Evolutionary conservation across 2,329 filamentous ascomycete species (phyloP), one percentile per base, ranked within the genome.

Genomic region (Tolypocladium pustulatum): DNA sequence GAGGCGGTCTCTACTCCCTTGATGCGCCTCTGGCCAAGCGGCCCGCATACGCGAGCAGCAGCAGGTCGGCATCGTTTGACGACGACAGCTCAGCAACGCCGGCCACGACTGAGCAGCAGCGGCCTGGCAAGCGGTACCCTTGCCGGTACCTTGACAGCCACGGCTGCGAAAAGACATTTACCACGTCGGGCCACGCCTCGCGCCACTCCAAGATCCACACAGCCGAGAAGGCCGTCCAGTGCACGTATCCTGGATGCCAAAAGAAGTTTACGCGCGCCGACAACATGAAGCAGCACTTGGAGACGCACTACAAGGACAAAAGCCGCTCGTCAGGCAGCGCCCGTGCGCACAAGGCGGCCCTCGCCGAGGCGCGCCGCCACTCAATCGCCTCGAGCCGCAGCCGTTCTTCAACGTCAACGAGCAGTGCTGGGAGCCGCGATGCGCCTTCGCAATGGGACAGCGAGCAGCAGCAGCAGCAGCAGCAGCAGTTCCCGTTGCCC

Each of bases 251-350:
- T 0, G 87, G 87, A 60, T 92, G 89, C 76, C 82, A 84, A 71
- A 91, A 91, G 75, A 89, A 88, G 67, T 92, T 92, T 66, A 91
- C 88, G 13, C 86, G 89, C 63, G 86, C 87, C 65, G 89, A 92
- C 78, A 92, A 92, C 77, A 92, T 92, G 89, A 90, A 91, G 78
- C 89, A 91, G 74, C 89, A 92, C 67, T 80, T 90, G 36, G 83
- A 89, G 66, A 91, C 88, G 0, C 89, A 92, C 71, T 87, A 83
- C 73, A 86, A 85, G 72, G 81, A 85, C 62, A 82, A 82, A 73
- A 75, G 74, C 37, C 76, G 80, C 34, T 73, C 75, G 3, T 73
- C 75, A 2, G 65, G 67, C n/a, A 65, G 70, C 61, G 64, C 69
- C 61, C 68, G 71, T 61, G 65, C 65, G 40, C 67, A 69, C 64